Percentiles rank a stretch among this genome's conserved stretches.
phyloP scores from a whole-genome alignment of 2,329 filamentous ascomycete species.

The Bipolaris sorokiniana region DNA sequence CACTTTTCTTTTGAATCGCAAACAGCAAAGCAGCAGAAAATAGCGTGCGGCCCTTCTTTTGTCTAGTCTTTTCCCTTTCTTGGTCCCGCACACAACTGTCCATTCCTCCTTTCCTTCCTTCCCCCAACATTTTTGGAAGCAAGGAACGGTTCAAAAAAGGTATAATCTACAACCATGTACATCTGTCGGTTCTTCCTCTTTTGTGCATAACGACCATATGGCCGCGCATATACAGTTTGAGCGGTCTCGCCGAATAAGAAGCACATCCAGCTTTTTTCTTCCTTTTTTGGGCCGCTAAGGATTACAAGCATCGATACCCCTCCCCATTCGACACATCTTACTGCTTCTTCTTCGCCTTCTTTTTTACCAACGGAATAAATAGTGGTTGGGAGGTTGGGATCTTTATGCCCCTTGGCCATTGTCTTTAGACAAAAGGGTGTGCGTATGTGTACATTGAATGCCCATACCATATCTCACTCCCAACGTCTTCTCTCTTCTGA shows the following conservation, averaged over 20 bases:
- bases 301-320: constrained; percentile 37
- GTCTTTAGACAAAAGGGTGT: neutral
- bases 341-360: neutral
- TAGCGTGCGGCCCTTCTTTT: constrained; percentile 5
- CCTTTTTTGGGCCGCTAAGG: constrained; percentile 7
- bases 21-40: constrained; percentile 2
- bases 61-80: neutral
- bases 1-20: neutral
- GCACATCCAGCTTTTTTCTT: neutral
- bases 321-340: constrained; percentile 8
- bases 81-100: neutral
- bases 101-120: neutral
- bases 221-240: no score
- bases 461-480: no score
- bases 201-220: constrained; percentile 4
- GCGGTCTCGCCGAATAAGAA: neutral
- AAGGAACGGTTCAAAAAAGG: no score
- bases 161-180: no score
- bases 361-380: neutral
- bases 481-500: no score
- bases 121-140: neutral
- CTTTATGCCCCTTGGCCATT: neutral
- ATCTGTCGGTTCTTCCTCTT: no score
- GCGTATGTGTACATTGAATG: no score
- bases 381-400: neutral